A percentile compares a stretch with the other conserved stretches of the same genome.
Evolutionary conservation across 345 rosid genomes (phyloP).

Genomic region (Gossypium arboreum): DNA sequence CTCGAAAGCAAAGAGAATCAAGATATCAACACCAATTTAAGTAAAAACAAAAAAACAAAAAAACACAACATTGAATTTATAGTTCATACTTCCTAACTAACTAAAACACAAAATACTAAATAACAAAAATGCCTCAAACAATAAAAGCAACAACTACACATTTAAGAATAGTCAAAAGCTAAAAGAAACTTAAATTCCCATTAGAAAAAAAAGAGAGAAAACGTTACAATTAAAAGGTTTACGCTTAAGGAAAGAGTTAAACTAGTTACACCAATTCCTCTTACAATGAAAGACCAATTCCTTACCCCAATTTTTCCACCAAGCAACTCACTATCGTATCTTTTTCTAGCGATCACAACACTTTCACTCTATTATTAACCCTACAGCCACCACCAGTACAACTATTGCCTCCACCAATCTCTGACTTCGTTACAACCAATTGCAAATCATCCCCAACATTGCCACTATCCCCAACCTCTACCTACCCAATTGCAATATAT

Average conservation of each 20-base stretch:
- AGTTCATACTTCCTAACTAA: not conserved
- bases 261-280: constrained; percentile 88
- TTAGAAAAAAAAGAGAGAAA: not conserved
- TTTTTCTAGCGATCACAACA: constrained; percentile 79
- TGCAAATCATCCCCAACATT: not conserved
- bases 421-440: constrained; percentile 7
- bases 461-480: not conserved
- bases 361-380: constrained; percentile 49
- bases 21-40: not conserved
- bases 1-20: not conserved
- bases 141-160: not conserved
- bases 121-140: not conserved
- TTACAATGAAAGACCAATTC: constrained; percentile 78
- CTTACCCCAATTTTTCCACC: constrained; percentile 58
- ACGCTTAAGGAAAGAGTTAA: constrained; percentile 68
- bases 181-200: not conserved
- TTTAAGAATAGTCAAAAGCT: too few relatives aligned
- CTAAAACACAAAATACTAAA: not conserved
- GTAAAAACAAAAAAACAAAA: not conserved
- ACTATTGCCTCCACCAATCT: constrained; percentile 20
- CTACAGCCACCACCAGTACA: not conserved
- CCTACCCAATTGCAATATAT: too few relatives aligned
- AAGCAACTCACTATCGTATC: constrained; percentile 51
- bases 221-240: constrained; percentile 68
- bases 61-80: not conserved